A percentile compares a stretch with the other conserved stretches of the same genome.
phyloP scores from a whole-genome alignment of 176 grass and related monocot genomes.

The bread wheat (Triticum aestivum) region IWGSC_CS_RefSeq_v2.1 NC_057798.1:149672835-149673334 shows the following conservation, averaged over 20 bases:
- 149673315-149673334: background rate
- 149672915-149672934: background rate
- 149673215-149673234: background rate
- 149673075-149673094: background rate
- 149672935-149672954: background rate
- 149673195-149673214: background rate
- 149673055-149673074: background rate
- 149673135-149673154: background rate
- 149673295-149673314: background rate
- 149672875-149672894: background rate
- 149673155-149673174: background rate
- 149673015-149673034: background rate
- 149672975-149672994: background rate
- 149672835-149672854: too few relatives aligned
- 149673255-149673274: background rate
- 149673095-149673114: background rate
- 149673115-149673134: background rate
- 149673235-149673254: background rate
- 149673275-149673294: background rate
- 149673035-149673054: background rate
- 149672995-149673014: constrained; percentile 1
- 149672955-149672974: background rate
- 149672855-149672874: background rate
- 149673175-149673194: background rate
- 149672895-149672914: background rate